Conservation (phyloP, 2,329 filamentous ascomycete genomes). For the Neobulgaria alba region DNA sequence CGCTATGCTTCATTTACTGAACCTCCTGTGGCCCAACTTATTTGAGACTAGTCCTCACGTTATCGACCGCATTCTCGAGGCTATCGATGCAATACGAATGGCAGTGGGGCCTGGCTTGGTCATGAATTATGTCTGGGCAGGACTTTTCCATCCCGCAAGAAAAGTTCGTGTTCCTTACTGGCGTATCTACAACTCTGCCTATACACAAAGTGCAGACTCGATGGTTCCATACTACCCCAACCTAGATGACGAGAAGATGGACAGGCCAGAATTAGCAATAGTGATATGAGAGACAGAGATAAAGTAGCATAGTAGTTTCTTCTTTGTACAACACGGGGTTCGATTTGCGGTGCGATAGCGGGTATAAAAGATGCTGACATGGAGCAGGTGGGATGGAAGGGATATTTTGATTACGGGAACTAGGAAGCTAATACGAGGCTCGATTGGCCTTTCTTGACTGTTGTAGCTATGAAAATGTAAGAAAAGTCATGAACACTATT, state of each 20-base stretch:
- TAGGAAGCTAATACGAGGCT: not conserved
- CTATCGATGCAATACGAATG: conserved; percentile 91
- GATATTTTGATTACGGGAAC: no score
- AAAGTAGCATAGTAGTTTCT: not conserved
- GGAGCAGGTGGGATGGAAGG: no score
- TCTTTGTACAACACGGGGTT: not conserved
- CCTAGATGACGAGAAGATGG: conserved; percentile 69
- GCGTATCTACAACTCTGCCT: conserved; percentile 94
- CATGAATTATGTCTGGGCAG: conserved; percentile 98
- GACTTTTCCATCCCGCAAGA: conserved; percentile 89
- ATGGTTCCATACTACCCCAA: conserved; percentile 96
- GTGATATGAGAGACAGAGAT: conserved; percentile 40
- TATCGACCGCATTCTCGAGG: conserved; percentile 95
- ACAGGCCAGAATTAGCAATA: conserved; percentile 74
- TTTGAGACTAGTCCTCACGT: conserved; percentile 98
- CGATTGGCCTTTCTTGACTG: not conserved
- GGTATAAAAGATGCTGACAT: no score
- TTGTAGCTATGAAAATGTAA: not conserved
- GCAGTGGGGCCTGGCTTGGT: conserved; percentile 86
- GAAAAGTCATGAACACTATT: not conserved
- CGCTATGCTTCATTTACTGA: conserved; percentile 95
- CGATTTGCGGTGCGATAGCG: not conserved
- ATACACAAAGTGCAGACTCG: conserved; percentile 84
- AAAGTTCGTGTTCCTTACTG: conserved; percentile 95
- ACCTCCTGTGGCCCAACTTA: conserved; percentile 90